Conservation (phyloP, 805 yeast genomes). For the Cyberlindnera saturnus region DNA sequence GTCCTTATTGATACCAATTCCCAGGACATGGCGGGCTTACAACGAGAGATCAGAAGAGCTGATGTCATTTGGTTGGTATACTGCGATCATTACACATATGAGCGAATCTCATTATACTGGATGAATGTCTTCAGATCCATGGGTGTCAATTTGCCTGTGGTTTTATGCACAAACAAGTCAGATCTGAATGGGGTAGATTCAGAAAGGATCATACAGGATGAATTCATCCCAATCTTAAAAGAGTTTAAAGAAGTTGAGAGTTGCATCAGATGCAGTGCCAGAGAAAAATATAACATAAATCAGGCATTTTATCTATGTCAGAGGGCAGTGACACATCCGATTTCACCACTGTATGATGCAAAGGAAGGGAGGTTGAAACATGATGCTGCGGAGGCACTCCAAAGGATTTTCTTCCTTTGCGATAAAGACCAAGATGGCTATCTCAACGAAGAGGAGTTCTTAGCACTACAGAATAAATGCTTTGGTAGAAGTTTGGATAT, state of each 20-base stretch:
- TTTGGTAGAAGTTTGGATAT: conserved; percentile 55
- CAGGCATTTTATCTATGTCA: conserved; percentile 93
- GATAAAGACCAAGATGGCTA: conserved; percentile 90
- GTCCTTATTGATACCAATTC: conserved; percentile 77
- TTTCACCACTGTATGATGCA: conserved; percentile 90
- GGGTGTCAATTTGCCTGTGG: conserved; percentile 93
- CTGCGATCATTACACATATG: conserved; percentile 91
- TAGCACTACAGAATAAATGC: conserved; percentile 65
- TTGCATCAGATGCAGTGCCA: conserved; percentile 84
- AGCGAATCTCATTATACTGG: conserved; percentile 89
- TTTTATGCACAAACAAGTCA: conserved; percentile 79
- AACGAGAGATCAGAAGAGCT: conserved; percentile 72
- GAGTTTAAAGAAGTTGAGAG: conserved; percentile 94
- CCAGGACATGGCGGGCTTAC: conserved; percentile 53
- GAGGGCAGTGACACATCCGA: conserved; percentile 86
- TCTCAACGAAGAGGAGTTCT: conserved; percentile 65
- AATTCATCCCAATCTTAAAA: conserved; percentile 75
- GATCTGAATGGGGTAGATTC: conserved; percentile 42
- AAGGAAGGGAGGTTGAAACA: conserved; percentile 80
- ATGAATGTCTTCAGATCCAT: conserved; percentile 85
- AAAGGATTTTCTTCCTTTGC: conserved; percentile 74
- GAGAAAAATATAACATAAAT: conserved; percentile 74
- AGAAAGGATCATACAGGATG: conserved; percentile 55
- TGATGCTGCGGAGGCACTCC: conserved; percentile 66
- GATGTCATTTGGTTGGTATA: conserved; percentile 94